A percentile compares a stretch with the other conserved stretches of the same genome.
Evolutionary conservation across 2,329 filamentous ascomycete genomes (phyloP).

Genomic region (Emergomyces africanus): DNA sequence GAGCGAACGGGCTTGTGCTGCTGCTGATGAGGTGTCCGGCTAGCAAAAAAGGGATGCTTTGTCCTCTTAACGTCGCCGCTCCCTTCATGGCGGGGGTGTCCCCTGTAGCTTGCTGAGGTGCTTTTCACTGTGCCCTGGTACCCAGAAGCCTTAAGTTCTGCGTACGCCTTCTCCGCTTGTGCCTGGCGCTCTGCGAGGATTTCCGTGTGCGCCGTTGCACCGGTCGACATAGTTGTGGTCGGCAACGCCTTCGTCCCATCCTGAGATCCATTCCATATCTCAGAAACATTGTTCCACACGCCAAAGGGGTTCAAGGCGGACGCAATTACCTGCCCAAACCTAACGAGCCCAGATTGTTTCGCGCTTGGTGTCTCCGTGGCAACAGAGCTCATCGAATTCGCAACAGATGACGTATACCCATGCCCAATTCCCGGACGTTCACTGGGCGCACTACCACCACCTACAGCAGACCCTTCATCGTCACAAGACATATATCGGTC

Average conservation of each 20-base stretch:
- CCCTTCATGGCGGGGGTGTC: not conserved
- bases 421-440: not conserved
- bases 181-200: slow-evolving; percentile 30
- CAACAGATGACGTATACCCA: not conserved
- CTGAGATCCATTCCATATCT: slow-evolving; percentile 33
- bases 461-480: slow-evolving; percentile 1
- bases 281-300: slow-evolving; percentile 30
- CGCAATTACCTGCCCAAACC: slow-evolving; percentile 43
- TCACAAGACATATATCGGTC: not conserved
- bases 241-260: slow-evolving; percentile 32
- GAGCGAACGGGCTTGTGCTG: not conserved
- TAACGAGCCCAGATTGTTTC: slow-evolving; percentile 38
- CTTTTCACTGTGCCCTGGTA: slow-evolving; percentile 28
- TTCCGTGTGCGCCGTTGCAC: slow-evolving; percentile 14
- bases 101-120: not conserved
- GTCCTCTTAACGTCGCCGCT: not conserved
- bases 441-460: slow-evolving; percentile 1
- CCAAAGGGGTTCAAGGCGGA: slow-evolving; percentile 42
- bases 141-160: slow-evolving; percentile 41
- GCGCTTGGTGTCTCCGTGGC: slow-evolving; percentile 3
- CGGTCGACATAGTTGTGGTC: slow-evolving; percentile 10
- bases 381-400: not conserved
- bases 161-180: slow-evolving; percentile 40
- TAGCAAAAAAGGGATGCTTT: not conserved
- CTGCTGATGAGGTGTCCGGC: not conserved